Conservation (phyloP, 306 rosid genomes). For the Medicago lupulina region DNA sequence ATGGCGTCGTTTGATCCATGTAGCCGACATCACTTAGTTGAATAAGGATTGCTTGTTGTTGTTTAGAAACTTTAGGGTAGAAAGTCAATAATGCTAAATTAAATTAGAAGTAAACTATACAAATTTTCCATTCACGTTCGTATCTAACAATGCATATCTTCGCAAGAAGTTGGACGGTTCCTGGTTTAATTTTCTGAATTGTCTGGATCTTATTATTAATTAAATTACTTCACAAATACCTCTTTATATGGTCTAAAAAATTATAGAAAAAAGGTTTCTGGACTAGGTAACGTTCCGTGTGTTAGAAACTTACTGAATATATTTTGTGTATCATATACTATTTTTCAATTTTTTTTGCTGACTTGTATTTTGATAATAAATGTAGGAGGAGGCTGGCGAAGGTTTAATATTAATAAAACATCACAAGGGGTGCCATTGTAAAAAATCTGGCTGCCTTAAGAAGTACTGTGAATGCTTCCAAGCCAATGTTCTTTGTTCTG, state of each 20-base stretch:
- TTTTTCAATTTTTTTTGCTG: constrained; percentile 18
- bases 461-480: constrained; percentile 98
- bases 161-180: constrained; percentile 11
- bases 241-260: constrained; percentile 9
- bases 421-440: constrained; percentile 99
- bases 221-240: constrained; percentile 22
- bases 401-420: constrained; percentile 83
- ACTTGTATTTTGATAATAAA: constrained; percentile 43
- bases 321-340: constrained; percentile 30
- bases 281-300: constrained; percentile 30
- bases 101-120: constrained; percentile 16
- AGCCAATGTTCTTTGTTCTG: constrained; percentile 99
- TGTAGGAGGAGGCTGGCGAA: constrained; percentile 94
- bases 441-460: constrained; percentile 97
- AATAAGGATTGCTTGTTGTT: no score
- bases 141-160: constrained; percentile 4
- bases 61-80: constrained; percentile 2
- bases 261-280: constrained; percentile 29
- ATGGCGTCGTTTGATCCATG: no score
- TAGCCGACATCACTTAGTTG: no score
- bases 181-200: constrained; percentile 30
- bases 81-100: constrained; percentile 23
- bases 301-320: neutral
- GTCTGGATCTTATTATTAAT: constrained; percentile 24
- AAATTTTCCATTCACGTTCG: constrained; percentile 8